Percentiles rank a stretch among this genome's conserved stretches.
Evolutionary conservation across 768 basidiomycete genomes (phyloP).

Genomic region (Omphalotus guepiniiformis): DNA sequence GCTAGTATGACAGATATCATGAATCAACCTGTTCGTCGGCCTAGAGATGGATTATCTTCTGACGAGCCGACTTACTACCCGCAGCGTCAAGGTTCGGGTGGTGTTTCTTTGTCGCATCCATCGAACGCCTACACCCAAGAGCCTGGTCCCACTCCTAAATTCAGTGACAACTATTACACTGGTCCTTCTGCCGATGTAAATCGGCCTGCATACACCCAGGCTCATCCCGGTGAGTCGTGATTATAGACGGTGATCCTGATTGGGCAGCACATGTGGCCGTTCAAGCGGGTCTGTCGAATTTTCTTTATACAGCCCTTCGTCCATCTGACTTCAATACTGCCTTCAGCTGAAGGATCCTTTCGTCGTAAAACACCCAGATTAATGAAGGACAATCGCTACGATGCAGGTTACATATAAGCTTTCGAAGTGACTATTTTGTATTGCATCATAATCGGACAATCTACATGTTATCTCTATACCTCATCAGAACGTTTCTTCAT

Average conservation of each 20-base stretch:
- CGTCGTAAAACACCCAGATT: constrained; percentile 37
- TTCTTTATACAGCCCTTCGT: constrained; percentile 3
- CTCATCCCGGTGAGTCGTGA: constrained; percentile 46
- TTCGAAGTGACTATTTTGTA: constrained; percentile 3
- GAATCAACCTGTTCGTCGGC: constrained; percentile 42
- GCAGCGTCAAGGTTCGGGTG: constrained; percentile 17
- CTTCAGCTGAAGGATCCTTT: constrained; percentile 39
- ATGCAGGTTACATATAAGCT: not conserved
- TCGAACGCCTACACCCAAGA: constrained; percentile 35
- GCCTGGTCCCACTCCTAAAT: constrained; percentile 35
- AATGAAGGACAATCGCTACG: not conserved
- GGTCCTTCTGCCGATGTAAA: constrained; percentile 25
- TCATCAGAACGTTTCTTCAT: constrained; percentile 7
- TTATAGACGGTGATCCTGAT: constrained; percentile 15
- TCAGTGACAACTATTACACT: constrained; percentile 28
- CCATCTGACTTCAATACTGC: constrained; percentile 6
- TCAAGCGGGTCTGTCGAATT: constrained; percentile 15
- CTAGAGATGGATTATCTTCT: constrained; percentile 39
- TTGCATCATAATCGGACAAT: constrained; percentile 6
- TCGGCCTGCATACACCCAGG: constrained; percentile 33
- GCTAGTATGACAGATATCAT: constrained; percentile 54
- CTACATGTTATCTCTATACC: not conserved
- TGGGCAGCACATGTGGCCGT: constrained; percentile 25
- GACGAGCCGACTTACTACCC: constrained; percentile 30
- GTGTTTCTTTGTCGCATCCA: constrained; percentile 1